Evolutionary conservation across 2,329 filamentous ascomycete species (phyloP), one percentile per base, ranked within the genome.

Genomic region (Clonostachys rhizophaga): DNA sequence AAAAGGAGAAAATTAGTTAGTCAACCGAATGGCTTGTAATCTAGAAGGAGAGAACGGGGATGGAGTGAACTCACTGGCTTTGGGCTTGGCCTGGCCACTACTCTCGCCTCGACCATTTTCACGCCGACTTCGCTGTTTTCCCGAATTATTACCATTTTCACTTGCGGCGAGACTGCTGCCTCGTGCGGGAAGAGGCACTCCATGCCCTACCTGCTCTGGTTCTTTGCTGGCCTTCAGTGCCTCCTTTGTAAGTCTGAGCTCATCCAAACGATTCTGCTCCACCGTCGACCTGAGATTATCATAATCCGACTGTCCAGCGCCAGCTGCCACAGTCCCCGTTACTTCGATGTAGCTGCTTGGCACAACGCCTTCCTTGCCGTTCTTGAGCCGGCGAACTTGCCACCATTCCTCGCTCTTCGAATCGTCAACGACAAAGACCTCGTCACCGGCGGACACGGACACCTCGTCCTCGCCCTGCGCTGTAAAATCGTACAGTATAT

Each of bases 381-480:
- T 97, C 71, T 91, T 95, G 52, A 96, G 61, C 35, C 91, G 83
- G 50, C 88, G 83, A 35, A 99, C 90, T 74, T 94, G 91, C 92
- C 94, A 97, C 94, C 94, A 99, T 63, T 99, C 94, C 49, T 96
- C 91, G 52, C 91, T 96, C 68, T 91, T 94, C 34, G 76, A 82
- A 60, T 96, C 91, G 61, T 99, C 92, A 47, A 97, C 66, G 46
- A 99, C 75, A 40, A 95, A 72, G 39, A 99, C 92, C 60, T 99
- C 92, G 61, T 99, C 94, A 39, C 87, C 94, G 18, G 87, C 79
- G 24, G 81, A 84, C 42, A 99, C 94, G 0, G 90, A 96, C 43
- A 99, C 92, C 67, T 99, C 94, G 58, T 99, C 94, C 8, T 96
- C 89, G 35, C 91, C 91, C 64, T 97, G 92, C 1, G 94, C 94